Evolutionary conservation across 2,329 filamentous ascomycete genomes (phyloP), one percentile per base, ranked within the genome.

Genomic region (Penicillium nordicum): DNA sequence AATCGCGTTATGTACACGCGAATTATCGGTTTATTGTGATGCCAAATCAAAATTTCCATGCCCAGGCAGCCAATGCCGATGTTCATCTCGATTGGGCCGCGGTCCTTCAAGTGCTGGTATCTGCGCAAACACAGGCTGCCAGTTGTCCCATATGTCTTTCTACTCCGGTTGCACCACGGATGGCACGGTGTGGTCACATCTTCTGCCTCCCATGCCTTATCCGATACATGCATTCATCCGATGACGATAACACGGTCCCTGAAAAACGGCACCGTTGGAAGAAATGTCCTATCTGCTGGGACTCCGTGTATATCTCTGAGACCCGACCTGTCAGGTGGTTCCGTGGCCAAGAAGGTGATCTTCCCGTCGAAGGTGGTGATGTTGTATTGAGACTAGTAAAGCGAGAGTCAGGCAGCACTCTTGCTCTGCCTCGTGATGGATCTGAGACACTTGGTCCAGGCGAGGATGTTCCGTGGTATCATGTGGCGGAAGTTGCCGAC

Each of bases 21-120:
- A 99, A 99, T 74, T 99, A 99, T 72, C 88, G 94, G 54, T 99
- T 99, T 72, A 88, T 99, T 57, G 92, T 99, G 50, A 87, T 90
- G 58, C 93, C 94, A 4, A 82, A 85, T 54, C 88, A 86, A 56
- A 84, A 88, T 67, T 99, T 97, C 71, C 82, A 84, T 57, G 83
- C 84, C 6, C 92, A 97, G 70, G 88, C 90, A 25, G 82, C 84
- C 44, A 91, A 97, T 72, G 89, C 94, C 21, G 93, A 99, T 74
- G 82, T 92, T 46, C 89, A 94, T 67, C 77, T 99, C 52, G 90
- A 96, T 67, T 99, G 94, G 94, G 84, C 86, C 62, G 86, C 90
- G 63, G 89, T 99, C 50, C 79, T 97, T 62, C 94, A 99, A 75
- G 87, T 99, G 51, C 82, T 99, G 64, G 94, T 90, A 9, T 97